Evolutionary conservation across 768 basidiomycete species (phyloP), one percentile per base, ranked within the genome.

Genomic region (Russula sp.): DNA sequence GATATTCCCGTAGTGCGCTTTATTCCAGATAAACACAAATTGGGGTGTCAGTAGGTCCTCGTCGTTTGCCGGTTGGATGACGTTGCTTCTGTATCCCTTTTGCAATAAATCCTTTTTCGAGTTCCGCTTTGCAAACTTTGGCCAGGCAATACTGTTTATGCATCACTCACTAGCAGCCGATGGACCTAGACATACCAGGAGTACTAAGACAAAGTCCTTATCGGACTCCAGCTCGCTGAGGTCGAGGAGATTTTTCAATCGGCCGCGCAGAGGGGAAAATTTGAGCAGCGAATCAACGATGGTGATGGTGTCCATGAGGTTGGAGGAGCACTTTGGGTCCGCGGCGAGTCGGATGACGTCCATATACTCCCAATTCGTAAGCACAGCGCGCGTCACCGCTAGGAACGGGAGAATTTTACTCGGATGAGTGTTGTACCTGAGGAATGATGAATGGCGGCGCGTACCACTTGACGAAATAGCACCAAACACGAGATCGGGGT

Each of bases 281-380:
- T 76, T 74, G 54, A 94, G 80, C 52, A 91, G 76, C 14, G 70
- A 55, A 70, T 95, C 92, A 62, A 94, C 80, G 5, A 79, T 79
- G 14, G 71, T 63, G 62, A 92, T 79, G 5, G 86, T 73, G 40
- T 80, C 80, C 69, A 84, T 79, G 44, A 91, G 75, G 68, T 84
- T 84, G 18, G 72, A 69, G 9, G 84, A 82, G 71, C 89, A 93
- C 42, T 72, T 77, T 1, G 81, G 76, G 66, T 89, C 84, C 4
- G 88, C 88, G 44, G 81, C 86, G 45, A 76, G 78, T 60, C 89
- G 82, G 69, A 91, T 90, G 69, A 95, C 80, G 57, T 94, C 90
- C 79, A 85, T 87, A 75, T 95, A 98, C 74, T 96, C 84, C 85
- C 92, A 94, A 69, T 89, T 92, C 62, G 82, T 76, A 34, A 95